Evolutionary conservation across 73 alveolate genomes (phyloP).

Genomic region (Uronychia setigera): DNA sequence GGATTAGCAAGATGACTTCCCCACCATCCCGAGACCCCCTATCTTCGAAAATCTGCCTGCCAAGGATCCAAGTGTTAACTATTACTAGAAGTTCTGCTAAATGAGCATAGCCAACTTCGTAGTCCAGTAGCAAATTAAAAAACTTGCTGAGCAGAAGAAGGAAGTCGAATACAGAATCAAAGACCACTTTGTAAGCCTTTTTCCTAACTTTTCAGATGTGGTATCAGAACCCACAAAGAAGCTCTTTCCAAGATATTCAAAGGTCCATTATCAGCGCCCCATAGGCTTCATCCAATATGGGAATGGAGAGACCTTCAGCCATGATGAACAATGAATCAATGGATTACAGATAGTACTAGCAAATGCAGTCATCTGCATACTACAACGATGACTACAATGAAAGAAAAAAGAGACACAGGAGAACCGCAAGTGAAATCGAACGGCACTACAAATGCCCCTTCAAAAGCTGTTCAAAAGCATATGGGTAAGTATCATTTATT

Average conservation of each 20-base stretch:
- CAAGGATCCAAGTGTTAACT: neutral
- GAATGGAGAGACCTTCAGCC: too few relatives aligned
- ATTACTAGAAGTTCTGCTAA: neutral
- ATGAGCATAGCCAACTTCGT: neutral
- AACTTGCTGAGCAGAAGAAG: neutral
- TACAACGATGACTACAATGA: slow-evolving; percentile 22
- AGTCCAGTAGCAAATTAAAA: neutral
- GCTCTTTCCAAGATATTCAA: neutral
- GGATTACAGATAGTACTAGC: neutral
- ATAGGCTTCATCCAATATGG: neutral
- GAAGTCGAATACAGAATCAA: neutral
- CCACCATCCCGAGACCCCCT: neutral
- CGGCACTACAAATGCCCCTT: slow-evolving; percentile 64
- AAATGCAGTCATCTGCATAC: neutral
- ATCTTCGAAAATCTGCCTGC: neutral
- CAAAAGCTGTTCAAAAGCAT: slow-evolving; percentile 49
- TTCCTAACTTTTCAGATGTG: too few relatives aligned
- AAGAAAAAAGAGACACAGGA: slow-evolving; percentile 54
- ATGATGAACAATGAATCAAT: too few relatives aligned
- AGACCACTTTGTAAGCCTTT: neutral
- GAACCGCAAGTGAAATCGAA: slow-evolving; percentile 68
- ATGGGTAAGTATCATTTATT: slow-evolving; percentile 38
- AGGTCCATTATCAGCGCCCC: neutral
- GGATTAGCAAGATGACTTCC: neutral
- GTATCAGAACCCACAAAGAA: neutral